Conservation (phyloP, 345 rosid species). For the Xanthoceras sorbifolium region DNA sequence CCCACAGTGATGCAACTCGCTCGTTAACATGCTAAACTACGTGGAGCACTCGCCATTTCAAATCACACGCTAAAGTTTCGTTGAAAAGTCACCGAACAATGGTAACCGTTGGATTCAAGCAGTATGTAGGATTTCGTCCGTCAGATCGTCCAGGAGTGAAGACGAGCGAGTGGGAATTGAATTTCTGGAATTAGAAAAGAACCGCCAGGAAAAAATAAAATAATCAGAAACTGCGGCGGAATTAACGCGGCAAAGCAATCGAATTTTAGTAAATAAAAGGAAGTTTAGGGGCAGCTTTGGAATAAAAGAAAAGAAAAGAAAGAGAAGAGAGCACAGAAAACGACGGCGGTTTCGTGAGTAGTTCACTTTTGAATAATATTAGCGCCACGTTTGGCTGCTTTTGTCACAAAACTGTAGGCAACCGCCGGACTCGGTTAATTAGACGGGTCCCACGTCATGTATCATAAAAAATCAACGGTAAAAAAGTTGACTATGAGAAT, state of each 20-base stretch:
- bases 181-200: neutral
- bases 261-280: conserved; percentile 1
- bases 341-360: conserved; percentile 10
- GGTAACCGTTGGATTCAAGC: neutral
- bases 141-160: neutral
- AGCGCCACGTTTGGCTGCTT: conserved; percentile 16
- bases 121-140: neutral
- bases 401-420: neutral
- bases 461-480: neutral
- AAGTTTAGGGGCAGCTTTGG: neutral
- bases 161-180: neutral
- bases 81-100: neutral
- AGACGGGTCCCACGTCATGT: neutral
- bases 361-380: conserved; percentile 24
- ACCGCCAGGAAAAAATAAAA: conserved; percentile 4
- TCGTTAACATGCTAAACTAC: neutral
- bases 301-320: accelerated
- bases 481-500: neutral
- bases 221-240: conserved; percentile 26
- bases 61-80: neutral
- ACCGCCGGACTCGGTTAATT: neutral
- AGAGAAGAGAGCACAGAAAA: neutral
- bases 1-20: neutral
- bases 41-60: neutral
- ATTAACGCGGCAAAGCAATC: conserved; percentile 35